These are phyloP conservation scores for Arachis monticola DNA, from an alignment of 331 rosid species.

Conservation along the genomic window DNA sequence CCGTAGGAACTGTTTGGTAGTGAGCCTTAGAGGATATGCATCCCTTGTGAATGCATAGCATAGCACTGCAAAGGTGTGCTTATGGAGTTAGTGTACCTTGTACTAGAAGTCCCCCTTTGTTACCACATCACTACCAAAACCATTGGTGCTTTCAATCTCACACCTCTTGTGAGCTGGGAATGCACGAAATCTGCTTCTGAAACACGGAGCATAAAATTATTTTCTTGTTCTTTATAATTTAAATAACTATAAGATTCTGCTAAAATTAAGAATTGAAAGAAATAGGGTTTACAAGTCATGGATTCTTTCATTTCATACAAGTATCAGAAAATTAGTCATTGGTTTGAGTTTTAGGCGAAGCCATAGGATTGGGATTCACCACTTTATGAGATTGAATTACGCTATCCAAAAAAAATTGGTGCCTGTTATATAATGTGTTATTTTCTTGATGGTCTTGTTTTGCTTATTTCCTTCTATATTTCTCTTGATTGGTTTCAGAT, in stretches of 20 bases:
- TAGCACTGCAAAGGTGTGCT: neutral
- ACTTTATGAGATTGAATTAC: constrained; percentile 14
- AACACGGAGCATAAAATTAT: neutral
- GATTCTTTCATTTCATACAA: neutral
- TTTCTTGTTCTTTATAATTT: neutral
- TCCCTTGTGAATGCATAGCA: neutral
- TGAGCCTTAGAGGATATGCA: neutral
- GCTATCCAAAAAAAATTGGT: neutral
- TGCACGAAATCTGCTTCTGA: neutral
- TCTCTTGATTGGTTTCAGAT: constrained; percentile 55
- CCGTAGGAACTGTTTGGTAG: neutral
- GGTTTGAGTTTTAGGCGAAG: constrained; percentile 12
- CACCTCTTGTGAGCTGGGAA: neutral
- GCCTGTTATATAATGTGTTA: neutral
- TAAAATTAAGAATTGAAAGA: constrained; percentile 6
- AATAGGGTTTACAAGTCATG: constrained; percentile 21
- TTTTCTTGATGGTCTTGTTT: neutral
- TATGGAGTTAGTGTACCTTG: neutral
- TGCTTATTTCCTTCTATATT: constrained; percentile 32
- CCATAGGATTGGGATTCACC: neutral
- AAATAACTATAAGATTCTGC: neutral
- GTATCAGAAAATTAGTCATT: neutral
- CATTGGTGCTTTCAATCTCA: neutral
- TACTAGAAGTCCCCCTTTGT: neutral
- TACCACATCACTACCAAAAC: neutral